Evolutionary conservation across 179 eudicot species (phyloP).

Genomic region (Monotropa hypopitys): DNA sequence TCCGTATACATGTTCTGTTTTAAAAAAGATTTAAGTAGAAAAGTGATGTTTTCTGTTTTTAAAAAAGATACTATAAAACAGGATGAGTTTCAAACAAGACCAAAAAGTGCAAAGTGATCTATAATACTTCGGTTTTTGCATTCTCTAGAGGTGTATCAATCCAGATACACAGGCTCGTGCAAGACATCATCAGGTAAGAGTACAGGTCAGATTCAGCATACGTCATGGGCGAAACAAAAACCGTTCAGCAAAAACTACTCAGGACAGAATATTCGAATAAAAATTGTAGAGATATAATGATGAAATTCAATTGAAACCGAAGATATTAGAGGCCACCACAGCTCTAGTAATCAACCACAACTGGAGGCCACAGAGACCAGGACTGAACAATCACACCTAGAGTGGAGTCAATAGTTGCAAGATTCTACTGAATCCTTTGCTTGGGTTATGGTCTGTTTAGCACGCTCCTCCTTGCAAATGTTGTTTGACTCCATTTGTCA

Average conservation of each 20-base stretch:
- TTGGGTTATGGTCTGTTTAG: neutral
- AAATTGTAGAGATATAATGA: neutral
- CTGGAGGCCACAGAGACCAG: constrained; percentile 3
- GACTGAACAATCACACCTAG: neutral
- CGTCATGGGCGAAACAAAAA: neutral
- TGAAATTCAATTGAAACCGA: neutral
- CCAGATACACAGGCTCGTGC: neutral
- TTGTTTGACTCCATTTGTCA: neutral
- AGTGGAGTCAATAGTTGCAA: neutral
- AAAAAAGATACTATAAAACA: no score
- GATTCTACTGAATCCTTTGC: neutral
- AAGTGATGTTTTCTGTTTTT: no score
- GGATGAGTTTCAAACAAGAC: no score
- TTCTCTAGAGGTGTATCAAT: neutral
- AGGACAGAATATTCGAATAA: neutral
- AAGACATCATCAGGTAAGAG: neutral
- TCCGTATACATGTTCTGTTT: no score
- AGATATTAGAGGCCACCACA: neutral
- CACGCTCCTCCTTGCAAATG: neutral
- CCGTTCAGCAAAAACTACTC: neutral
- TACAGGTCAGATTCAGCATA: neutral
- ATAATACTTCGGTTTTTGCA: neutral
- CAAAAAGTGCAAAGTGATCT: neutral
- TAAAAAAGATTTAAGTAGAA: no score
- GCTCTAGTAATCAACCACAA: neutral